Percentiles rank a stretch among this genome's conserved stretches.
These are phyloP conservation scores for Tolypocladium endophyticum DNA, from an alignment of 2,329 filamentous ascomycete genomes.

Conservation along the genomic window DNA sequence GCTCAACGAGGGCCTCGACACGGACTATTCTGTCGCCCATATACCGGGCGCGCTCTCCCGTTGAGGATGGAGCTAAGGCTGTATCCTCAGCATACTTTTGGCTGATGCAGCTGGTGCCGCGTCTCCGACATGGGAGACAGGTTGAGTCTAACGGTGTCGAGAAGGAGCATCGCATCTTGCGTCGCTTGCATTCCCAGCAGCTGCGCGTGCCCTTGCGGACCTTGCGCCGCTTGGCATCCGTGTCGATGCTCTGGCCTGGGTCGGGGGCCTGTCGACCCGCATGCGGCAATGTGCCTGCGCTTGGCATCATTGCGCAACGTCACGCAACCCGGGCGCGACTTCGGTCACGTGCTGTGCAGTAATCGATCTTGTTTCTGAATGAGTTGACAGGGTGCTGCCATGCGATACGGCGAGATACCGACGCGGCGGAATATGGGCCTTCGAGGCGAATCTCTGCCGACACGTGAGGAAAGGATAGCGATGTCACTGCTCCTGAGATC, in stretches of 20 bases:
- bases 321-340: too few relatives aligned
- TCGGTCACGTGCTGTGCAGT: neutral
- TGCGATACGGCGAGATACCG: neutral
- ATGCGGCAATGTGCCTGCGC: neutral
- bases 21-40: constrained; percentile 20
- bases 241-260: neutral
- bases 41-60: neutral
- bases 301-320: neutral
- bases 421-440: too few relatives aligned
- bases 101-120: constrained; percentile 32
- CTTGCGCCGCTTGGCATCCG: constrained; percentile 5
- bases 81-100: constrained; percentile 32
- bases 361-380: neutral
- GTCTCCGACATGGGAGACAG: constrained; percentile 34
- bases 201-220: constrained; percentile 45
- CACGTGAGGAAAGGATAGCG: neutral
- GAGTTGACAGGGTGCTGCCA: neutral
- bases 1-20: constrained; percentile 23
- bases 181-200: constrained; percentile 49
- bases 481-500: too few relatives aligned
- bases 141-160: constrained; percentile 20
- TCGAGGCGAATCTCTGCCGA: too few relatives aligned
- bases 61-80: neutral
- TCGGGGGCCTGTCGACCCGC: neutral
- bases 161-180: constrained; percentile 41